Evolutionary conservation across 2,329 filamentous ascomycete genomes (phyloP).

Genomic region (Nemania bipapillata): DNA sequence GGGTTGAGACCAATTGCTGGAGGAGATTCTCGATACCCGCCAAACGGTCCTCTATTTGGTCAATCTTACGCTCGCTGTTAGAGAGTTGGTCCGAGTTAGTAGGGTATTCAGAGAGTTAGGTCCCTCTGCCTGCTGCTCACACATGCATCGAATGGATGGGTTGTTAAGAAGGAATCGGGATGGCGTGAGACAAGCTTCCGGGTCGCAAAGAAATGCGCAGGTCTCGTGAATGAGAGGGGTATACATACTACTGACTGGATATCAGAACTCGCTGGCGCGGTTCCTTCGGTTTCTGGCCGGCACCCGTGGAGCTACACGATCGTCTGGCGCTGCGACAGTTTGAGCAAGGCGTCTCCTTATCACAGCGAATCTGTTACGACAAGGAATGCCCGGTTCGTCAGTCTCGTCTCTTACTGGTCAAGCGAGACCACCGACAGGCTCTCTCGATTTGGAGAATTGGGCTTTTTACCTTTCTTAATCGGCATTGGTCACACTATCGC

Average conservation of each 20-base stretch:
- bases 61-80: constrained; percentile 63
- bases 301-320: constrained; percentile 65
- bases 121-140: too few relatives aligned
- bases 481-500: constrained; percentile 56
- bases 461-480: constrained; percentile 52
- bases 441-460: neutral
- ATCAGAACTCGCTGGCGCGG: constrained; percentile 67
- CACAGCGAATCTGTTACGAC: constrained; percentile 64
- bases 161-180: too few relatives aligned
- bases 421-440: constrained; percentile 5
- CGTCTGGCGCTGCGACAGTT: constrained; percentile 67
- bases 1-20: constrained; percentile 46
- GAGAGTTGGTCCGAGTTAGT: constrained; percentile 2
- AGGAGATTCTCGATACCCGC: constrained; percentile 55
- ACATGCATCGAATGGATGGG: too few relatives aligned
- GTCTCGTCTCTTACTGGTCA: neutral
- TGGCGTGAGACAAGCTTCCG: neutral
- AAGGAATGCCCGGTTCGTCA: neutral
- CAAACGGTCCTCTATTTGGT: constrained; percentile 55
- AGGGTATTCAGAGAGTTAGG: neutral
- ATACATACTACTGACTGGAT: constrained; percentile 68
- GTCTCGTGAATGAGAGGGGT: neutral
- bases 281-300: constrained; percentile 66
- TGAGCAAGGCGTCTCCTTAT: constrained; percentile 68
- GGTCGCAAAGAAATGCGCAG: neutral